These are phyloP conservation scores for Apocynum venetum DNA, from an alignment of 257 asterid species.

Conservation along the genomic window DNA sequence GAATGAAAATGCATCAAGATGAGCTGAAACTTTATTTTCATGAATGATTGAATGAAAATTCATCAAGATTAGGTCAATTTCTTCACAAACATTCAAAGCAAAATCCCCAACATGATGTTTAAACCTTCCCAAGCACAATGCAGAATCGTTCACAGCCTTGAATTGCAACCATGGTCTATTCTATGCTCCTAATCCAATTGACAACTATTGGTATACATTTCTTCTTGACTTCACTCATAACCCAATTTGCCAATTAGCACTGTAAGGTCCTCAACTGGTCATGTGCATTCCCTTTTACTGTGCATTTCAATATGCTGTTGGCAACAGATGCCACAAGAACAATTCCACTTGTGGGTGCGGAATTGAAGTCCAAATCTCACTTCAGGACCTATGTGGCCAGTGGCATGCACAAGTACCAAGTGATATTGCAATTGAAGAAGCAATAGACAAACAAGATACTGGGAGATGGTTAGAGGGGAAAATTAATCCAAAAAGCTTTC, in stretches of 20 bases:
- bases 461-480: background rate
- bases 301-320: background rate
- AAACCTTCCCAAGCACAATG: too few species aligned
- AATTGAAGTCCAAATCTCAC: too few species aligned
- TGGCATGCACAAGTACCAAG: background rate
- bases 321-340: background rate
- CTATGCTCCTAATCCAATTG: background rate
- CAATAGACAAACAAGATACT: background rate
- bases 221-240: background rate
- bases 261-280: background rate
- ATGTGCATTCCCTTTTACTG: background rate
- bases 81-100: too few species aligned
- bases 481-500: too few species aligned
- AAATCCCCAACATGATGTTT: too few species aligned
- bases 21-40: too few species aligned
- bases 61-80: too few species aligned
- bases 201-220: background rate
- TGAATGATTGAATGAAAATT: too few species aligned
- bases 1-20: too few species aligned
- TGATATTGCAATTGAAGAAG: too few species aligned
- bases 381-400: background rate
- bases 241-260: background rate
- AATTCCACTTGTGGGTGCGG: too few species aligned
- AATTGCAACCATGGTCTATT: background rate
- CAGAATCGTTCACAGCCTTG: background rate